Base-by-base conservation (phyloP, 179 eudicot species). In the Vitellaria paradoxa region DNA sequence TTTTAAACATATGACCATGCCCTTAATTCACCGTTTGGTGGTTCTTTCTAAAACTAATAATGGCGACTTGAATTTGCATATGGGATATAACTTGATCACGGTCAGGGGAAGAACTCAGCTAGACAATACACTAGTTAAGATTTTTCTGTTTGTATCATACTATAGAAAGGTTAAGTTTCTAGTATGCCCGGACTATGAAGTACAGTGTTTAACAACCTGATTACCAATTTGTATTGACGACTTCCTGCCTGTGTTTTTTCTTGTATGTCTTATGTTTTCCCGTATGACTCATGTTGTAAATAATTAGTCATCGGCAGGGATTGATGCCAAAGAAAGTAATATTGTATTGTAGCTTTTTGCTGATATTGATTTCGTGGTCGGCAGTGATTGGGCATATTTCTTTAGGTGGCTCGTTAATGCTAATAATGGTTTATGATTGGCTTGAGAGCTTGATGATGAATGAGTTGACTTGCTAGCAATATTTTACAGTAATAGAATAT, bases 111-210 rank as follows among this genome's bases (percentile, higher is more conserved):
- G 46, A 59, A 55, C 14, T 79, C 65, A 60, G 62, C 9, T 37
- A 74, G 47, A 59, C 10, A 40, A 18, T 24, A 6, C 57, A 45
- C 26, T 53, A 49, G 64, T 45, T n/a, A 49, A 46, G 47, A 55
- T 45, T 26, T 55, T 42, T 18, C 7, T 20, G 42, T 52, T 68
- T 68, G 67, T 65, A 53, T 78, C 59, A 21, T 65, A 57, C 21
- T 42, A 20, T 45, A 79, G 61, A 72, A 65, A 8, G 18, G 70
- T 50, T 72, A 23, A 57, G 65, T 57, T 17, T 68, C 7, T 77
- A 67, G 42, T 53, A 42, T 6, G 67, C n/a, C 12, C 20, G 65
- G 23, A 69, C 68, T 15, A 24, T 46, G 13, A 26, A 63, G 14
- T 26, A 17, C 24, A 64, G 46, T 47, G 49, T 3, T 3, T 66